Conservation (phyloP, 139 green algal species). For the Micractinium conductrix region DNA sequence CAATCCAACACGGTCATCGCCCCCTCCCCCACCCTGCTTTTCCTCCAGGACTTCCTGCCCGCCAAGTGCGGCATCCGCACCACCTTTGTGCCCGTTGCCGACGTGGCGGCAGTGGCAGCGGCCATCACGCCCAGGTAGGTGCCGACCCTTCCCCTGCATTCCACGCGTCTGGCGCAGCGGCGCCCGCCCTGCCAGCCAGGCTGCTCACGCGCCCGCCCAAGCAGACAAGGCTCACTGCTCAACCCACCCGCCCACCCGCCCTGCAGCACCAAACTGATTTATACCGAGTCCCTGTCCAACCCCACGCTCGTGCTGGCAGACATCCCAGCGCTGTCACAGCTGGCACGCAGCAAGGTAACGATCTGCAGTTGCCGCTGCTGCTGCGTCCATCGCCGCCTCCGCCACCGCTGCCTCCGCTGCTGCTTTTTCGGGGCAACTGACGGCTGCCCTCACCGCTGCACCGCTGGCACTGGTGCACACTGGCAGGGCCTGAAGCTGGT, state of each 20-base stretch:
- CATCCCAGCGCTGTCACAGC: conserved; percentile 56
- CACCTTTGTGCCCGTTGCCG: conserved; percentile 74
- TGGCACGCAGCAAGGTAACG: conserved; percentile 47
- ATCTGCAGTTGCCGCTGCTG: no score
- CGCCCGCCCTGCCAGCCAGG: no score
- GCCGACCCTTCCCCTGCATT: no score
- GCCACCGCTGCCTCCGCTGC: background rate
- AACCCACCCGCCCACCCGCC: background rate
- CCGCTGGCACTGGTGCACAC: background rate
- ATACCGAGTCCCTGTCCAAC: conserved; percentile 72
- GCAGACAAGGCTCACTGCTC: background rate
- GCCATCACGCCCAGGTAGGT: conserved; percentile 25
- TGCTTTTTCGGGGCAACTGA: no score
- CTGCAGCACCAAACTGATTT: conserved; percentile 59
- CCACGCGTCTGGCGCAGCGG: no score
- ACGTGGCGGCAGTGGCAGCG: conserved; percentile 59
- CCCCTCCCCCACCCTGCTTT: background rate
- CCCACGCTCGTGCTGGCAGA: conserved; percentile 75
- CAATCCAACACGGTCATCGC: no score
- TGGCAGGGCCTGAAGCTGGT: conserved; percentile 58
- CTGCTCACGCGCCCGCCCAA: no score
- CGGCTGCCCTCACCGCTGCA: background rate
- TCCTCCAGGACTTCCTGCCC: conserved; percentile 59
- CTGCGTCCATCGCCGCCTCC: no score
- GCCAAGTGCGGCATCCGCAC: conserved; percentile 62